These are phyloP conservation scores for Botryotinia convoluta DNA, from an alignment of 2,329 filamentous ascomycete genomes.

Conservation along the genomic window DNA sequence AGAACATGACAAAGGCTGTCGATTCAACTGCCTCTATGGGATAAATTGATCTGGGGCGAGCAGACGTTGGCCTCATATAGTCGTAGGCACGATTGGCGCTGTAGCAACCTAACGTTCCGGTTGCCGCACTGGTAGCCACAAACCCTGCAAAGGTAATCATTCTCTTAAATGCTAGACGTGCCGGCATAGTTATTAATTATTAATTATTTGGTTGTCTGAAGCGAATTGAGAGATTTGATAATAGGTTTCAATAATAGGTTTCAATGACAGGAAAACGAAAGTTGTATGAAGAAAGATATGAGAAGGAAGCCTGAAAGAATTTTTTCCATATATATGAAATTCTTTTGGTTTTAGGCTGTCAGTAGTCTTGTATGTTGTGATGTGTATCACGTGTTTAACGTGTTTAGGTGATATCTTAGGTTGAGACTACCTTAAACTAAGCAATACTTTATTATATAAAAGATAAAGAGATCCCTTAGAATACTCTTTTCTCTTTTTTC, in stretches of 20 bases:
- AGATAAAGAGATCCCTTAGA: too few species aligned
- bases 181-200: neutral
- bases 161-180: neutral
- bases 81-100: neutral
- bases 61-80: neutral
- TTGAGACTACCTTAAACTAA: too few species aligned
- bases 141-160: neutral
- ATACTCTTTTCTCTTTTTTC: too few species aligned
- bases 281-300: neutral
- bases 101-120: fast-evolving
- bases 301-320: neutral
- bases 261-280: neutral
- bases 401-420: too few species aligned
- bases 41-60: neutral
- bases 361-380: neutral
- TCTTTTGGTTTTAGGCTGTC: neutral
- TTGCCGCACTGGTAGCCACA: neutral
- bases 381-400: too few species aligned
- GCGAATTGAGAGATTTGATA: neutral
- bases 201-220: neutral
- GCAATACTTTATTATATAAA: too few species aligned
- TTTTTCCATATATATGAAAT: neutral
- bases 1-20: neutral
- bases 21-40: neutral
- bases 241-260: neutral